Evolutionary conservation across 148 eudicot genomes (phyloP).

Genomic region (Agrostemma githago): DNA sequence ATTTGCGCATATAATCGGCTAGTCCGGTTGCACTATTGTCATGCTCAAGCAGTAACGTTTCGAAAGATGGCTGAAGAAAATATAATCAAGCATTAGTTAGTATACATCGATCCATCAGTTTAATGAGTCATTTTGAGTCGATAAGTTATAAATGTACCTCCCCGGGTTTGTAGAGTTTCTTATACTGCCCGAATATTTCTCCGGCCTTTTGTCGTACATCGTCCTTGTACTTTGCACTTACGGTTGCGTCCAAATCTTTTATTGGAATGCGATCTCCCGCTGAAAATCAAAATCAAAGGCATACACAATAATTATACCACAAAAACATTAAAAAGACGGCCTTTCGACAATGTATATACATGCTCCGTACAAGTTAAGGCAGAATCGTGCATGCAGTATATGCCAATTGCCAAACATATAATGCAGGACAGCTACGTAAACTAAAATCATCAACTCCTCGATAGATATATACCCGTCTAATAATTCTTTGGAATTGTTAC

Average conservation of each 20-base stretch:
- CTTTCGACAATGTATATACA: no score
- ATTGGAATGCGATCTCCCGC: conserved; percentile 58
- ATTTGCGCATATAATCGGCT: conserved; percentile 40
- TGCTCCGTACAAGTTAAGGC: not conserved
- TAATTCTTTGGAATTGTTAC: no score
- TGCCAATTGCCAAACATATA: no score
- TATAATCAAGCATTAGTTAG: not conserved
- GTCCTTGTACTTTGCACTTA: conserved; percentile 43
- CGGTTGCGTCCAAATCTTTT: conserved; percentile 48
- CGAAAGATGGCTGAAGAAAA: conserved; percentile 35
- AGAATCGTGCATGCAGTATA: not conserved
- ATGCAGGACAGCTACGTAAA: no score
- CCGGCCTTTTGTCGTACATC: conserved; percentile 43
- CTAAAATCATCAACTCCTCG: no score
- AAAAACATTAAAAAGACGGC: no score
- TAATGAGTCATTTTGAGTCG: not conserved
- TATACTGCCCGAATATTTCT: conserved; percentile 48
- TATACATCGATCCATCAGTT: not conserved
- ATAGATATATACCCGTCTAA: no score
- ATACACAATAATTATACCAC: no score
- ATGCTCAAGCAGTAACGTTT: conserved; percentile 64
- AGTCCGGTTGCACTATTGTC: conserved; percentile 53
- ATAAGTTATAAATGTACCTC: conserved; percentile 25
- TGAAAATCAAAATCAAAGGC: conserved; percentile 15
- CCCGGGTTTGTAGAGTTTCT: conserved; percentile 37